Evolutionary conservation across 2,329 filamentous ascomycete genomes (phyloP).

Genomic region (Cladophialophora chaetospira): DNA sequence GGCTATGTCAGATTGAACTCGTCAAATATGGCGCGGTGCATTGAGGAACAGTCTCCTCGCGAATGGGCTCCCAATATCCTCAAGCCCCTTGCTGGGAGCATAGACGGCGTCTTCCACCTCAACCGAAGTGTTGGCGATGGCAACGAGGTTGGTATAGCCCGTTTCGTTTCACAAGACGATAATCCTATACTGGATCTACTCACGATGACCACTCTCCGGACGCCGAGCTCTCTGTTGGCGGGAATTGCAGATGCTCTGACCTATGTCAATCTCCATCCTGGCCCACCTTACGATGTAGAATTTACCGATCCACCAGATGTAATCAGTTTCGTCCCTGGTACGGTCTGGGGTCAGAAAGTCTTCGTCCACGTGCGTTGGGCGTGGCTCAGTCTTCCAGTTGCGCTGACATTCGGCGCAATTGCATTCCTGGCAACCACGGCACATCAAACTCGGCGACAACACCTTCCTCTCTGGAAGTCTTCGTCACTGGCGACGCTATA

Average conservation of each 20-base stretch:
- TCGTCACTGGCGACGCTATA: neutral
- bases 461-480: neutral
- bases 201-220: neutral
- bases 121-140: neutral
- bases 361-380: neutral
- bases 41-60: neutral
- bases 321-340: neutral
- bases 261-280: neutral
- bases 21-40: neutral
- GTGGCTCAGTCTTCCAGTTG: neutral
- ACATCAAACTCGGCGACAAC: neutral
- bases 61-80: neutral
- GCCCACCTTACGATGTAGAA: too few relatives aligned
- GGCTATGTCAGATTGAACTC: neutral
- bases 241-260: neutral
- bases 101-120: neutral
- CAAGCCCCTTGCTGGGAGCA: neutral
- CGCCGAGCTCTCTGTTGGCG: neutral
- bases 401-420: neutral
- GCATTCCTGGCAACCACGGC: neutral
- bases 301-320: neutral
- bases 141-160: neutral
- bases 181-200: neutral
- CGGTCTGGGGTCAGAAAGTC: neutral
- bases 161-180: too few relatives aligned